These are phyloP conservation scores for Pyricularia sp. DNA, from an alignment of 2,329 filamentous ascomycete genomes.

Conservation along the genomic window DNA sequence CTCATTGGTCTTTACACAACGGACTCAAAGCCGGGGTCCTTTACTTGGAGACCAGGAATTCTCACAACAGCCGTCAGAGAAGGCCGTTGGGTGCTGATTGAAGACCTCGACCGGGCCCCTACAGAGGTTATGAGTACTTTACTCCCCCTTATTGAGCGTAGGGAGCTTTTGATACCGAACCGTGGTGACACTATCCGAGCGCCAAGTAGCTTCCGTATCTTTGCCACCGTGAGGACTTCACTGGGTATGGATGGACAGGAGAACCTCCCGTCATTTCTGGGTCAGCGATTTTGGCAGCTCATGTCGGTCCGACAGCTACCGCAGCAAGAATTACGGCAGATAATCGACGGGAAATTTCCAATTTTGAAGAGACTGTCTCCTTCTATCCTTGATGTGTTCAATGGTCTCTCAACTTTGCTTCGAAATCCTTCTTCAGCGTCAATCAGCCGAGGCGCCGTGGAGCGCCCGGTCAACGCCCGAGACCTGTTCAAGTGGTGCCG, in stretches of 20 bases:
- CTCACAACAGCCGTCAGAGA: constrained; percentile 89
- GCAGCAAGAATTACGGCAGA: constrained; percentile 61
- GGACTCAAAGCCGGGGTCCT: constrained; percentile 77
- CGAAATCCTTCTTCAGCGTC: constrained; percentile 20
- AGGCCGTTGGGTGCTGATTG: constrained; percentile 93
- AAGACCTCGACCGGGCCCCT: constrained; percentile 90
- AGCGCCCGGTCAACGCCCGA: constrained; percentile 42
- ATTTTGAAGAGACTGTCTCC: constrained; percentile 53
- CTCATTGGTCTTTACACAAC: constrained; percentile 91
- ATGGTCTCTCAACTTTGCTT: constrained; percentile 37
- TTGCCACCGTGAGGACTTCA: constrained; percentile 81
- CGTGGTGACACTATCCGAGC: constrained; percentile 80
- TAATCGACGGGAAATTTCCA: constrained; percentile 64
- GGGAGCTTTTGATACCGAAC: constrained; percentile 84
- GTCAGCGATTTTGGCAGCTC: constrained; percentile 75
- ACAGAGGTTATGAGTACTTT: constrained; percentile 92
- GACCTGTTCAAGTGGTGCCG: constrained; percentile 91
- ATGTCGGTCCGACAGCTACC: constrained; percentile 60
- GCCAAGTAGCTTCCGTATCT: constrained; percentile 75
- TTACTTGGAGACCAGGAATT: constrained; percentile 86
- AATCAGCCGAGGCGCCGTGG: constrained; percentile 24
- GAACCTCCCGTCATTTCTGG: constrained; percentile 66
- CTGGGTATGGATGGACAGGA: constrained; percentile 58
- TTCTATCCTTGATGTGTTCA: constrained; percentile 50
- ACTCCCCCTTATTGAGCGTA: constrained; percentile 81